These are phyloP conservation scores for Fusarium begoniae DNA, from an alignment of 2,329 filamentous ascomycete genomes.

Conservation along the genomic window DNA sequence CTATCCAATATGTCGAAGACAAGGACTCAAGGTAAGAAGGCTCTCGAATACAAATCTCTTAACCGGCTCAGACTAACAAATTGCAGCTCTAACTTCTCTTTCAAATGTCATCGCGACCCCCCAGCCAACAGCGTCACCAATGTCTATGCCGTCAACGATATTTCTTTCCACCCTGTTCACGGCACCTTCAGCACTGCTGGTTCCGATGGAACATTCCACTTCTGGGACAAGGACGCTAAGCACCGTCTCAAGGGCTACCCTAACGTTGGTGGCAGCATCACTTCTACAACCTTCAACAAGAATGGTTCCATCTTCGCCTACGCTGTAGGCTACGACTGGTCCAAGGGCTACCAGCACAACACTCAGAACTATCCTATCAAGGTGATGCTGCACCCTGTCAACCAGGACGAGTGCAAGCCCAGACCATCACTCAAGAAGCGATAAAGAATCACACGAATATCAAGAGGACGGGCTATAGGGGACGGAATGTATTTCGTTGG, in stretches of 20 bases:
- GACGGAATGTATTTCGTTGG: not conserved
- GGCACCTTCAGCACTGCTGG: slow-evolving; percentile 99
- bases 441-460: slow-evolving; percentile 47
- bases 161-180: slow-evolving; percentile 95
- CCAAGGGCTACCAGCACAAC: slow-evolving; percentile 91
- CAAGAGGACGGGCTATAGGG: not conserved
- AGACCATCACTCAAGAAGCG: slow-evolving; percentile 68
- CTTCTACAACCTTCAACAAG: slow-evolving; percentile 89
- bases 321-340: slow-evolving; percentile 97
- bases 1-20: slow-evolving; percentile 98
- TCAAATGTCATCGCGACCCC: slow-evolving; percentile 96
- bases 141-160: slow-evolving; percentile 95
- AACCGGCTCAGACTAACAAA: slow-evolving; percentile 9
- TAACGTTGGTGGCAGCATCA: slow-evolving; percentile 85
- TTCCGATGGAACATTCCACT: slow-evolving; percentile 95
- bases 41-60: slow-evolving; percentile 29
- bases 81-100: slow-evolving; percentile 90
- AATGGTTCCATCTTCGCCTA: slow-evolving; percentile 87
- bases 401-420: slow-evolving; percentile 69
- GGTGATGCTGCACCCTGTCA: slow-evolving; percentile 84
- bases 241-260: slow-evolving; percentile 91
- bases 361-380: slow-evolving; percentile 78
- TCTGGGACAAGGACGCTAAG: slow-evolving; percentile 94
- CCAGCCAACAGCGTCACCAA: slow-evolving; percentile 80
- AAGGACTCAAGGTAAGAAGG: slow-evolving; percentile 80